A percentile compares a stretch with the other conserved stretches of the same genome.
Evolutionary conservation across 1,139 yeast species (phyloP).

Genomic region (Candida sp.): DNA sequence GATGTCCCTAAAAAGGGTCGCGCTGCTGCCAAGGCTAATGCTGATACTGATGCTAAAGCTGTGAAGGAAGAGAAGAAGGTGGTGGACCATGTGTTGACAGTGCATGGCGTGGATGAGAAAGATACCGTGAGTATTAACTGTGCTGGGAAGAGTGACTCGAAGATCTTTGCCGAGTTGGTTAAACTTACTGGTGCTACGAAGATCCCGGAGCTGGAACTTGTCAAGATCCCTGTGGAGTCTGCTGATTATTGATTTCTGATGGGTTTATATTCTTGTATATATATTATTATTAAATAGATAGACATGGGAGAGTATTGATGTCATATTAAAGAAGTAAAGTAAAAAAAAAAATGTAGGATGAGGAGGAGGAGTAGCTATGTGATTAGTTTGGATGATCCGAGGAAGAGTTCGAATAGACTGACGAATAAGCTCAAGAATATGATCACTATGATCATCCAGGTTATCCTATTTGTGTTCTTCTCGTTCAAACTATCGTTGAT

Average conservation of each 20-base stretch:
- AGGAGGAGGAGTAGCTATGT: neutral
- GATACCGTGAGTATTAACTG: constrained; percentile 35
- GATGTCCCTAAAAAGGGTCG: constrained; percentile 25
- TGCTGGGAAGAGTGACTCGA: constrained; percentile 24
- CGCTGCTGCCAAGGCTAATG: too few species aligned
- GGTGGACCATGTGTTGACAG: constrained; percentile 50
- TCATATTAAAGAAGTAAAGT: neutral
- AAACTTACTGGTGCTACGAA: constrained; percentile 32
- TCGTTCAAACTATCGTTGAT: constrained; percentile 96
- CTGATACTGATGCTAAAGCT: too few species aligned
- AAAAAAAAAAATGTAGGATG: too few species aligned
- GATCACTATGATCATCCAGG: constrained; percentile 88
- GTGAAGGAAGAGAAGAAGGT: constrained; percentile 35
- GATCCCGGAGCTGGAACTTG: constrained; percentile 33
- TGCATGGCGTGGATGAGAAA: constrained; percentile 24
- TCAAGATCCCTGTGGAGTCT: constrained; percentile 8
- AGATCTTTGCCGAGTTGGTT: constrained; percentile 36
- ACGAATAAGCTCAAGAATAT: constrained; percentile 54
- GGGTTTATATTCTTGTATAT: neutral
- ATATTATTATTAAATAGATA: neutral
- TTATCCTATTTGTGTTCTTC: constrained; percentile 86
- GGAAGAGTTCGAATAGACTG: constrained; percentile 45
- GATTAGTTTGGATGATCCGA: neutral
- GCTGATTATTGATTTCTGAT: neutral
- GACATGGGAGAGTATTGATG: neutral